Base-by-base conservation (phyloP, 1,284 basidiomycete species). In the Sanghuangporus weigelae region DNA sequence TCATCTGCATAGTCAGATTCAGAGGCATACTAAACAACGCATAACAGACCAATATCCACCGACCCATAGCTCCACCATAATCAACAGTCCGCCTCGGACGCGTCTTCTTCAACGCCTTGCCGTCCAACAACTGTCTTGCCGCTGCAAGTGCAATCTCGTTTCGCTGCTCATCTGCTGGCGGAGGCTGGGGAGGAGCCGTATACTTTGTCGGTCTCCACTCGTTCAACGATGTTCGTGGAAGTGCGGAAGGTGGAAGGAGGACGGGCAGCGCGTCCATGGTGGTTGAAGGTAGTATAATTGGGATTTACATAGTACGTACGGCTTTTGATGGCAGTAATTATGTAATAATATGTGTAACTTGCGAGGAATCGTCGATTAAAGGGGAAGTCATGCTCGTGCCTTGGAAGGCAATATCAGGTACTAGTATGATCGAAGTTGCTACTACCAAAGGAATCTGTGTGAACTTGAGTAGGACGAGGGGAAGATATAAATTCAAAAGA, bases 11-110 rank as follows among this genome's bases (percentile, higher is more conserved):
- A 39, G n/a, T 35, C 8, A 57, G 48, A 46, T 39, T 12, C 12
- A 21, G n/a, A 35, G 12, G 23, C 19, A 4, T 21, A 49, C 38
- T 49, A 48, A 35, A 12, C 14, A 48, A 11, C 11, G 3, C 50
- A 4, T 14, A 23, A 79, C 90, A 67, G 71, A 95, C 93, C 77
- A 94, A 74, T 59, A 81, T 76, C 91, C 90, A 96, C 67, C 92
- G 82, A 16, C 91, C 90, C 73, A 96, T 81, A 1, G 88, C 87
- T 31, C 94, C 94, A 70, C 92, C 92, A 72, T 95, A 97, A 76
- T 98, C 96, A 12, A 98, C 94, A 14, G 96, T 98, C 73, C 95
- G 79, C 65, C 96, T 79, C 21, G 96, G 95, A 69, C 95, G 84
- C 62, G 94, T 95, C 77, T 95, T 95, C 78, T 95, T 93, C 67